These are phyloP conservation scores for Hapsidospora chrysogenum DNA, from an alignment of 495 filamentous ascomycete genomes.

Conservation along the genomic window DNA sequence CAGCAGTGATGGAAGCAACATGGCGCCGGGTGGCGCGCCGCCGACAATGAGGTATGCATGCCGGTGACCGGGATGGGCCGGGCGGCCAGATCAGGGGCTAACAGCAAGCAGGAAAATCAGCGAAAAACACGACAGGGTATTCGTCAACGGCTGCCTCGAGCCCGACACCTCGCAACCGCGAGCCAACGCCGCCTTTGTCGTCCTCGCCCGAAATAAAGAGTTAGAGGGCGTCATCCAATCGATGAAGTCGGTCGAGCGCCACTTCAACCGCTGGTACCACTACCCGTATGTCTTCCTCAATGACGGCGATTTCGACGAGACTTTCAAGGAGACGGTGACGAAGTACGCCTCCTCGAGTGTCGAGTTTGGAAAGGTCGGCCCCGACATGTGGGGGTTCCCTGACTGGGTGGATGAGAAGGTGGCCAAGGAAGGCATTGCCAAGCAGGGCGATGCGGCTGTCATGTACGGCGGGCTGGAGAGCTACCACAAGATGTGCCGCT, in stretches of 20 bases:
- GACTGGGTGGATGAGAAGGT: slow-evolving; percentile 91
- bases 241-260: slow-evolving; percentile 91
- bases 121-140: slow-evolving; percentile 93
- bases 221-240: slow-evolving; percentile 90
- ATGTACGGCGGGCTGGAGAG: slow-evolving; percentile 99
- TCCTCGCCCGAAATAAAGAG: slow-evolving; percentile 93
- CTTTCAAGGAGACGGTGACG: slow-evolving; percentile 72
- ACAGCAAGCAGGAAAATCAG: slow-evolving; percentile 63
- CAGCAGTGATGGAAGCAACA: slow-evolving; percentile 58
- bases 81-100: not conserved
- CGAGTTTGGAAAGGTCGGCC: slow-evolving; percentile 89
- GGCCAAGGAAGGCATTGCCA: slow-evolving; percentile 84
- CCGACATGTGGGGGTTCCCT: slow-evolving; percentile 87
- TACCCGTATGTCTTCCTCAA: slow-evolving; percentile 99
- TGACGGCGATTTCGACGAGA: slow-evolving; percentile 87
- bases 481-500: slow-evolving; percentile 96
- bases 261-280: slow-evolving; percentile 98
- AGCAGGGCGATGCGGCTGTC: slow-evolving; percentile 93
- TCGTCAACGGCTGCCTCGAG: slow-evolving; percentile 74
- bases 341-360: slow-evolving; percentile 79
- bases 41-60: slow-evolving; percentile 70
- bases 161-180: slow-evolving; percentile 45
- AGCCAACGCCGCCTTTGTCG: slow-evolving; percentile 90
- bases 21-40: slow-evolving; percentile 81
- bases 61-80: not conserved